Evolutionary conservation across 176 grass and related monocot species (phyloP), one percentile per base, ranked within the genome.

Genomic region (Carex myosuroides): DNA sequence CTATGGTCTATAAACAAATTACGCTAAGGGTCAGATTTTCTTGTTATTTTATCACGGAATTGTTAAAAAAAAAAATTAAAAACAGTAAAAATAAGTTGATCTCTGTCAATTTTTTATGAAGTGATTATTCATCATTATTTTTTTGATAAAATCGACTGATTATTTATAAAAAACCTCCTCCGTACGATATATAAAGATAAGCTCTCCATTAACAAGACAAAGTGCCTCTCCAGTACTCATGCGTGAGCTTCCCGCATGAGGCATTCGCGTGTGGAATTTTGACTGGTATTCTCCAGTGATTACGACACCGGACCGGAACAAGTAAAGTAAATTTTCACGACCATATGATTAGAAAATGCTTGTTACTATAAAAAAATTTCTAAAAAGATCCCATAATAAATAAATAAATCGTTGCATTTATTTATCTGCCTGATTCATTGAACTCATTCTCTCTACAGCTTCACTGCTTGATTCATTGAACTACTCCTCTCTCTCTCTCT

Each of bases 401-500:
- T 39, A 6, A 33, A 61, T 8, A 24, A 0, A 24, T 62, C 1
- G 24, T 11, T 24, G 22, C 20, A 62, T 67, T 33, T 26, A 26
- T 26, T 26, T 14, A 42, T 54, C 44, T 5, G 22, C 71, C 29
- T 24, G 3, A 52, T 75, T 75, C 71, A 75, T 16, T 26, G 44
- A 75, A 53, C 13, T 14, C 22, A 12, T 22, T 52, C 41, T 12
- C 26, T 48, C n/a, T 0, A 26, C 8, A 22, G n/a, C 44, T 26
- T 26, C 26, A 26, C 26, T 24, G 22, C 22, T 0, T 24, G 22
- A 24, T 24, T 24, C 22, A 0, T 24, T 24, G 22, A 24, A 24
- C 26, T 39, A 75, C 55, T 79, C 80, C 75, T 84, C 50, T 56
- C 70, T 62, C 44, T 59, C 37, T 11, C n/a, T n/a, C n/a, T n/a